Percentiles rank a stretch among this genome's conserved stretches.
Conservation (phyloP, 2,329 filamentous ascomycete species). For the Ceratocystiopsis sp. region DNA sequence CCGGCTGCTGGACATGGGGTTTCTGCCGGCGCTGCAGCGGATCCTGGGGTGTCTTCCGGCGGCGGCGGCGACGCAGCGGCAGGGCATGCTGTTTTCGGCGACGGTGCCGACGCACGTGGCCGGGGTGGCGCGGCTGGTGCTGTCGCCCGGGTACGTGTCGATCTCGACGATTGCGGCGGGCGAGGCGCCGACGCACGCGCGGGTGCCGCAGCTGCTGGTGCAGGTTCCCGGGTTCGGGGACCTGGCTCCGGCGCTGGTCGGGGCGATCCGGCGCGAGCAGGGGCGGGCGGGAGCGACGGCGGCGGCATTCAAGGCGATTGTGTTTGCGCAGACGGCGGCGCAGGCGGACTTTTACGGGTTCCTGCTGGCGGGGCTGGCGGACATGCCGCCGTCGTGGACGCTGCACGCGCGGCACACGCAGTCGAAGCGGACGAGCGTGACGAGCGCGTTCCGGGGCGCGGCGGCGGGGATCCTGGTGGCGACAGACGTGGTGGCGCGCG, state of each 20-base stretch:
- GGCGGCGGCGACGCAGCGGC: conserved; percentile 38
- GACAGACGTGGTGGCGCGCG: conserved; percentile 53
- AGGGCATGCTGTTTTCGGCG: conserved; percentile 72
- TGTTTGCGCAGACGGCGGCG: conserved; percentile 53
- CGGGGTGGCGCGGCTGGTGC: conserved; percentile 50
- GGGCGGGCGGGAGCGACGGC: background rate
- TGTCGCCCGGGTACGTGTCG: conserved; percentile 58
- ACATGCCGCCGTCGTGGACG: conserved; percentile 24
- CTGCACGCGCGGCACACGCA: conserved; percentile 36
- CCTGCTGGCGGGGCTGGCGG: conserved; percentile 22
- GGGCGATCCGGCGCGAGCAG: conserved; percentile 32
- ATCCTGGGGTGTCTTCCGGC: conserved; percentile 56
- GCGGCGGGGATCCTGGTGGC: conserved; percentile 40
- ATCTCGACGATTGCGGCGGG: conserved; percentile 63
- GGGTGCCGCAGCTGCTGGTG: conserved; percentile 57
- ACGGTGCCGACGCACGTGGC: conserved; percentile 69
- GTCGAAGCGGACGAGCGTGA: conserved; percentile 33
- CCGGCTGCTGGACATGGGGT: conserved; percentile 67
- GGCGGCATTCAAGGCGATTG: conserved; percentile 61
- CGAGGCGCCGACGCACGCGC: conserved; percentile 59
- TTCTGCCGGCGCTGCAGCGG: conserved; percentile 60
- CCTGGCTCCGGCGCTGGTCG: conserved; percentile 41
- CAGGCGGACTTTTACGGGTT: conserved; percentile 33
- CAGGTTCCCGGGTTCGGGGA: conserved; percentile 53
- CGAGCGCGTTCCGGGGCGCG: conserved; percentile 43